Evolutionary conservation across 2,329 filamentous ascomycete genomes (phyloP).

Genomic region (Hymenoscyphus fraxineus): DNA sequence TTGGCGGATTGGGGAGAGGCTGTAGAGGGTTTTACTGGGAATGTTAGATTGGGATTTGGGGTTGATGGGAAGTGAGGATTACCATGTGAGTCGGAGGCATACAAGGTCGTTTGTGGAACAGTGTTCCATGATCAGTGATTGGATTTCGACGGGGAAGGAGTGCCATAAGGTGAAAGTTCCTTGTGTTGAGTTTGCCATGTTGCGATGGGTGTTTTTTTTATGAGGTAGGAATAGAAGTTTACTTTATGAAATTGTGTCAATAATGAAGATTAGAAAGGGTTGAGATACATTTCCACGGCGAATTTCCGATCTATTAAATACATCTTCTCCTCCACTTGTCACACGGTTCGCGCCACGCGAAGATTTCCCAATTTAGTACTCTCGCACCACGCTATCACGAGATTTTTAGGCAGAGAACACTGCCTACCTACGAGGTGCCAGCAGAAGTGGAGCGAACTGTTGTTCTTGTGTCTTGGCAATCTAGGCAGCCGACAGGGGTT

Average conservation of each 20-base stretch:
- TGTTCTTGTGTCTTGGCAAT: conserved; percentile 12
- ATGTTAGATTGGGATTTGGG: background rate
- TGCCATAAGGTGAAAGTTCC: conserved; percentile 23
- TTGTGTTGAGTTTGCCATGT: conserved; percentile 4
- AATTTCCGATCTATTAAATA: conserved; percentile 4
- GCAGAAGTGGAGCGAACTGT: conserved; percentile 11
- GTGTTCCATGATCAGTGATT: conserved; percentile 22
- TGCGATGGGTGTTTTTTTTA: background rate
- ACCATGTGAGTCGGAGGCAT: conserved; percentile 31
- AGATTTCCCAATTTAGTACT: conserved; percentile 18
- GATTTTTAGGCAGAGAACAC: conserved; percentile 13
- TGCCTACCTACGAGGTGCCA: conserved; percentile 2
- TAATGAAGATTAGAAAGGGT: background rate
- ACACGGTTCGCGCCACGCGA: conserved; percentile 11
- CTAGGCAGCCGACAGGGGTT: conserved; percentile 18
- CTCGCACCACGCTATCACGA: conserved; percentile 22
- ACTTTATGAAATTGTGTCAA: background rate
- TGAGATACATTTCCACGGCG: background rate
- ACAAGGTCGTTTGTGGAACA: conserved; percentile 27
- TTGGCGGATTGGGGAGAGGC: conserved; percentile 11
- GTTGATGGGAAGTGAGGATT: background rate
- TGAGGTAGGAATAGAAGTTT: background rate
- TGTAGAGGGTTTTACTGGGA: conserved; percentile 27
- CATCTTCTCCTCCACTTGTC: background rate
- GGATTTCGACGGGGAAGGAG: conserved; percentile 29